Conservation (phyloP, 768 basidiomycete species). For the Podaxis carcinomalis region DNA sequence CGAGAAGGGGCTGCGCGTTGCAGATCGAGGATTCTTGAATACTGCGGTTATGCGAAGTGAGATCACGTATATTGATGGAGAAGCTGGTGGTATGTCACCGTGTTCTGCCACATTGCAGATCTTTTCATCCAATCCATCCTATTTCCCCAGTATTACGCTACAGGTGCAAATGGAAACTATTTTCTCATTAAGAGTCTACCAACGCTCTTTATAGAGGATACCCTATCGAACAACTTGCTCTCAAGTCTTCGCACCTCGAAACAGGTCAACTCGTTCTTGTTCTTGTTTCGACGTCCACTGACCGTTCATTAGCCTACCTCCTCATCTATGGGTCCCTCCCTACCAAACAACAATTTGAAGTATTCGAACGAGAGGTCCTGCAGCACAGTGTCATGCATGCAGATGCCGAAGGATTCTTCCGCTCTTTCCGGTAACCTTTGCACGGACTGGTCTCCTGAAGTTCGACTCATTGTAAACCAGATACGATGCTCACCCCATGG, state of each 20-base stretch:
- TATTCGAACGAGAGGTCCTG: slow-evolving; percentile 74
- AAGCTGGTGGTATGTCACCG: slow-evolving; percentile 57
- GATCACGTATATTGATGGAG: slow-evolving; percentile 92
- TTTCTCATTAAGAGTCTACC: background rate
- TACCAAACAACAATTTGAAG: slow-evolving; percentile 47
- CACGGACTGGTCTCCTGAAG: background rate
- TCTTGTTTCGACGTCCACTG: background rate
- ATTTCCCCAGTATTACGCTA: slow-evolving; percentile 58
- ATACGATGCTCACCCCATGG: slow-evolving; percentile 92
- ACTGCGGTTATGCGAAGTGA: slow-evolving; percentile 75
- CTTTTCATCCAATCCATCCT: background rate
- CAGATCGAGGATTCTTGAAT: slow-evolving; percentile 79
- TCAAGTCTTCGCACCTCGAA: slow-evolving; percentile 77
- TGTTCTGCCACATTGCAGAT: background rate
- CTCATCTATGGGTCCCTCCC: slow-evolving; percentile 87
- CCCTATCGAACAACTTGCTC: slow-evolving; percentile 88
- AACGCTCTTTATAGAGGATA: slow-evolving; percentile 58
- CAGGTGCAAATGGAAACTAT: slow-evolving; percentile 33
- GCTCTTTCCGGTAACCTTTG: slow-evolving; percentile 51
- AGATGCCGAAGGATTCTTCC: slow-evolving; percentile 66
- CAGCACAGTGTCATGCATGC: slow-evolving; percentile 69
- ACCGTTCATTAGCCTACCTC: slow-evolving; percentile 54
- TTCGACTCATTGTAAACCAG: slow-evolving; percentile 30
- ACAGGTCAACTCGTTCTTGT: slow-evolving; percentile 29
- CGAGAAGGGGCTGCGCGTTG: slow-evolving; percentile 72